These are phyloP conservation scores for Cladophialophora immunda DNA, from an alignment of 2,329 filamentous ascomycete genomes.

Conservation along the genomic window DNA sequence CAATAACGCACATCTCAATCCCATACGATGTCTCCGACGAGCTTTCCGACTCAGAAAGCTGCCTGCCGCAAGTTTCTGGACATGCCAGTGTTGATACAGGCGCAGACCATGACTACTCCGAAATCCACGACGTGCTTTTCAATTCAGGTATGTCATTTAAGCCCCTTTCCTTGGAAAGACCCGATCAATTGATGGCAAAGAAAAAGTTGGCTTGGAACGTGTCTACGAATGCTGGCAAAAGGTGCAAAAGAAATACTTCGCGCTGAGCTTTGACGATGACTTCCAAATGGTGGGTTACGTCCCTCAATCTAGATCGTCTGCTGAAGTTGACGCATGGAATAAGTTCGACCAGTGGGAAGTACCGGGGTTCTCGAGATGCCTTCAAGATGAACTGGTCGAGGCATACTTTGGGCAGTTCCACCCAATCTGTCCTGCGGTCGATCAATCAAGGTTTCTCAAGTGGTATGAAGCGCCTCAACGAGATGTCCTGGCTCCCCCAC, in stretches of 20 bases:
- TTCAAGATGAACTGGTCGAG: constrained; percentile 1
- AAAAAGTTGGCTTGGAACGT: not conserved
- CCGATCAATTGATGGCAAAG: not conserved
- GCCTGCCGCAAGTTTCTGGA: not conserved
- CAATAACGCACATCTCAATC: not conserved
- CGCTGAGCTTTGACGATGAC: not conserved
- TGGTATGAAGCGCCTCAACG: not conserved
- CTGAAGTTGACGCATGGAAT: not conserved
- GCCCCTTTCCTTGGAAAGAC: not conserved
- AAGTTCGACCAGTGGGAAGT: not conserved
- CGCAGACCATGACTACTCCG: not conserved
- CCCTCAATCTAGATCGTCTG: not conserved
- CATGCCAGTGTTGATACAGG: not conserved
- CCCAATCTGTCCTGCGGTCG: constrained; percentile 7
- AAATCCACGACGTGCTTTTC: not conserved
- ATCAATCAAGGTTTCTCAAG: constrained; percentile 3
- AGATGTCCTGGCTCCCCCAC: not conserved
- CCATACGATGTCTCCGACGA: not conserved
- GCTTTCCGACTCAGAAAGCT: not conserved
- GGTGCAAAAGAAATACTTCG: not conserved
- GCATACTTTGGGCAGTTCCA: constrained; percentile 12
- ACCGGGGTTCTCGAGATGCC: not conserved
- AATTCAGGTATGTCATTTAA: not conserved
- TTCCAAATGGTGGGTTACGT: not conserved
- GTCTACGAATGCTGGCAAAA: not conserved